phyloP scores from a whole-genome alignment of 805 yeast genomes.

The Hanseniaspora lachancei region DNA sequence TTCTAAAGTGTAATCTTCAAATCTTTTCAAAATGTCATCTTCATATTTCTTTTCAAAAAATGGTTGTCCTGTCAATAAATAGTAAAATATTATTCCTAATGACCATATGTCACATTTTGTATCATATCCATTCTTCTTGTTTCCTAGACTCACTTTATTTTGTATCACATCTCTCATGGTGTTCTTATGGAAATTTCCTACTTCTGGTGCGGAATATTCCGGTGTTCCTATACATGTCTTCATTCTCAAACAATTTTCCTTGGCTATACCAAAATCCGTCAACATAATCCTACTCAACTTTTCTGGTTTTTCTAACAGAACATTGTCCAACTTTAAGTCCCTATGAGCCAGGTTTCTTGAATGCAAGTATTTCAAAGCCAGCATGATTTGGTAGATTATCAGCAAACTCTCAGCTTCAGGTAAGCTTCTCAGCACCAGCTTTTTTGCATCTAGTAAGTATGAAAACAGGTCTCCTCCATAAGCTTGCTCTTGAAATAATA shows the following conservation, averaged over 20 bases:
- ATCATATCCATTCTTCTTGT: slow-evolving; percentile 33
- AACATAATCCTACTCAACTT: slow-evolving; percentile 42
- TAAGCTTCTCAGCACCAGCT: slow-evolving; percentile 30
- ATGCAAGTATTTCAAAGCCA: slow-evolving; percentile 46
- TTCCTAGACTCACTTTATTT: slow-evolving; percentile 1
- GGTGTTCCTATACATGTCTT: slow-evolving; percentile 49
- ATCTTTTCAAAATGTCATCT: not conserved
- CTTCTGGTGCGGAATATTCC: slow-evolving; percentile 63
- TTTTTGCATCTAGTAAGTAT: slow-evolving; percentile 31
- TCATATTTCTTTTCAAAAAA: slow-evolving; percentile 35
- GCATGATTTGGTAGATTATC: slow-evolving; percentile 42
- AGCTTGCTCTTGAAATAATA: slow-evolving; percentile 37
- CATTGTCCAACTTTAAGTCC: slow-evolving; percentile 55
- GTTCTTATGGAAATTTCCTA: slow-evolving; percentile 27
- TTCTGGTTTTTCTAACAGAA: slow-evolving; percentile 41
- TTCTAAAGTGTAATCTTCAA: not conserved
- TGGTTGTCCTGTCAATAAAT: slow-evolving; percentile 52
- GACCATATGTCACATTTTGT: slow-evolving; percentile 60
- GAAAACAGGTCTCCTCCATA: slow-evolving; percentile 51
- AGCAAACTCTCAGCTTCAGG: slow-evolving; percentile 44
- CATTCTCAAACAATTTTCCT: slow-evolving; percentile 28
- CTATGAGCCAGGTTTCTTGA: slow-evolving; percentile 45
- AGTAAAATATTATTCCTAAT: slow-evolving; percentile 46
- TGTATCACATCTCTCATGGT: slow-evolving; percentile 6
- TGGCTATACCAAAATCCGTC: slow-evolving; percentile 59